phyloP scores from a whole-genome alignment of 139 green algal species.

The Tetradesmus lagerheimii region DNA sequence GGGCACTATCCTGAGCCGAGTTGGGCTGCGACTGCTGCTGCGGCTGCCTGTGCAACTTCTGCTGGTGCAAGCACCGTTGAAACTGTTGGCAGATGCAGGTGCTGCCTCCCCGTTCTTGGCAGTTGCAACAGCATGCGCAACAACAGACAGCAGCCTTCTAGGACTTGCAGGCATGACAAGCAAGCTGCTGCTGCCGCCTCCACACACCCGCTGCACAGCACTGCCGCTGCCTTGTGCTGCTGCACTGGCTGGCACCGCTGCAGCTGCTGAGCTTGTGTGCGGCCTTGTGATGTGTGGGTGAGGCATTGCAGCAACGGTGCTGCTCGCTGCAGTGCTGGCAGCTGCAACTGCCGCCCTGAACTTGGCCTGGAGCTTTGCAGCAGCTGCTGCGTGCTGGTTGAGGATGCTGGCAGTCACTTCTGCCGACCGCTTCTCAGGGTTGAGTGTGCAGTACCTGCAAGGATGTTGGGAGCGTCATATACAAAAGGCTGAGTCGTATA shows the following conservation, averaged over 20 bases:
- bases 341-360: constrained; percentile 13
- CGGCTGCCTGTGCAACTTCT: neutral
- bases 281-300: constrained; percentile 5
- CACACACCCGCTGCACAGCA: neutral
- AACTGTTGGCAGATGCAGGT: neutral
- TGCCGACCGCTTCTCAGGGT: neutral
- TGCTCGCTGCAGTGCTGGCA: neutral
- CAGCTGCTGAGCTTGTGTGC: neutral
- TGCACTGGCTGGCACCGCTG: neutral
- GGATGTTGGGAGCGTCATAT: neutral
- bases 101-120: neutral
- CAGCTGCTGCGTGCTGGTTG: constrained; percentile 38
- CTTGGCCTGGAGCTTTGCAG: neutral
- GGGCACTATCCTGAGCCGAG: neutral
- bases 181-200: neutral
- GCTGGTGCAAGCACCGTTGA: neutral
- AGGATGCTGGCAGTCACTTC: neutral
- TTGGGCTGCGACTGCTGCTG: neutral
- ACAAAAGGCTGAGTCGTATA: too few relatives aligned
- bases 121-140: neutral
- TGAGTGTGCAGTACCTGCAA: constrained; percentile 42
- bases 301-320: neutral
- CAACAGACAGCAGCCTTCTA: neutral
- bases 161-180: neutral
- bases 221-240: neutral